Conservation (phyloP, 2,329 filamentous ascomycete species). For the Trichoderma sp. region DNA sequence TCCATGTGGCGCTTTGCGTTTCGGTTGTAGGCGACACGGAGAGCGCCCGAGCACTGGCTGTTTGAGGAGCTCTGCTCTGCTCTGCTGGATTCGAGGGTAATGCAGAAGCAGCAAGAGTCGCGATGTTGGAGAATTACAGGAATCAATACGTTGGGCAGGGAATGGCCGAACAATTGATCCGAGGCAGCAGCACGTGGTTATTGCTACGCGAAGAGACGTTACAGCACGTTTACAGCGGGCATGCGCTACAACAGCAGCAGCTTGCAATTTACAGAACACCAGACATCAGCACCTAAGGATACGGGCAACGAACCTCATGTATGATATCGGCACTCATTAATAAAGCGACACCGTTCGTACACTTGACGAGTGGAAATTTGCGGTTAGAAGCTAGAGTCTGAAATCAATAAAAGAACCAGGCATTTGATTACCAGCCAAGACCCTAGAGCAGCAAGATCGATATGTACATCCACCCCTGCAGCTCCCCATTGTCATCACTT, state of each 20-base stretch:
- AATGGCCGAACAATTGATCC: background rate
- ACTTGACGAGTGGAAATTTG: background rate
- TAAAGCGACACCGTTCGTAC: background rate
- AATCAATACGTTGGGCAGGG: background rate
- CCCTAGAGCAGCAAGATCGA: background rate
- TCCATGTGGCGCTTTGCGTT: conserved; percentile 23
- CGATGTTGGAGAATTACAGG: background rate
- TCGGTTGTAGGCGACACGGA: conserved; percentile 23
- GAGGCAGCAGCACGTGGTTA: conserved; percentile 10
- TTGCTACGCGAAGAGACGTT: background rate
- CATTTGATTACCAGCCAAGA: background rate
- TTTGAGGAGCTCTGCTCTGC: conserved; percentile 15
- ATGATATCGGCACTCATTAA: background rate
- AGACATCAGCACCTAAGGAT: no score
- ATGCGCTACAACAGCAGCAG: background rate
- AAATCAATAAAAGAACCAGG: background rate
- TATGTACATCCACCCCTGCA: background rate
- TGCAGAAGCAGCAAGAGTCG: background rate
- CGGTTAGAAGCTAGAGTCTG: background rate
- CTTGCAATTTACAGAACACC: background rate
- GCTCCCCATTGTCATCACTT: background rate
- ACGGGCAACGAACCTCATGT: background rate
- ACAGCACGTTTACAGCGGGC: background rate
- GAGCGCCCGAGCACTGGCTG: conserved; percentile 21
- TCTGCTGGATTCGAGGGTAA: background rate